These are phyloP conservation scores for Tremella fuciformis DNA, from an alignment of 768 basidiomycete genomes.

Conservation along the genomic window DNA sequence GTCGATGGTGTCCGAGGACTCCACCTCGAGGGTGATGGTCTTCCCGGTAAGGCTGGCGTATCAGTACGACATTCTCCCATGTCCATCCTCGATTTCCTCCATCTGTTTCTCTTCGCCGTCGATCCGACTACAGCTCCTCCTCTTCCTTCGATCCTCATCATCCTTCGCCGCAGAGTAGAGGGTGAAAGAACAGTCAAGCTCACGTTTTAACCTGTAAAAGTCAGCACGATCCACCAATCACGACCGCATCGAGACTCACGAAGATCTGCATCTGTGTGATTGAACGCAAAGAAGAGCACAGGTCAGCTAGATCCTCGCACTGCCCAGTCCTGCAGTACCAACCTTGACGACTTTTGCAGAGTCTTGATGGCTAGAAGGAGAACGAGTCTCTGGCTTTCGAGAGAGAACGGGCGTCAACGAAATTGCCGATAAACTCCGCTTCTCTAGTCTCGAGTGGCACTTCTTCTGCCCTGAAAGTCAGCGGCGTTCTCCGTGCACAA, in stretches of 20 bases:
- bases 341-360: constrained; percentile 19
- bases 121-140: neutral
- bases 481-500: neutral
- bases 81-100: neutral
- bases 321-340: neutral
- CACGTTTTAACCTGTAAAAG: constrained; percentile 40
- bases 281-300: neutral
- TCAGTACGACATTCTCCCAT: constrained; percentile 1
- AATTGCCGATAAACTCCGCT: no score
- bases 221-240: constrained; percentile 6
- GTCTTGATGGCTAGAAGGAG: constrained; percentile 15
- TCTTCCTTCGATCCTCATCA: no score
- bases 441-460: no score
- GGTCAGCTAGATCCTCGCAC: no score
- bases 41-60: constrained; percentile 61
- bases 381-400: neutral
- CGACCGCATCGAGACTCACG: constrained; percentile 20
- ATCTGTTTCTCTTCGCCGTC: neutral
- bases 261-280: constrained; percentile 45
- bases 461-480: no score
- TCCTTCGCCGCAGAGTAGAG: neutral
- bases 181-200: neutral
- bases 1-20: constrained; percentile 57
- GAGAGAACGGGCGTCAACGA: no score
- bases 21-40: constrained; percentile 64